Percentiles rank a stretch among this genome's conserved stretches.
These are phyloP conservation scores for Orbilia javanica DNA, from an alignment of 2,329 filamentous ascomycete genomes.

Conservation along the genomic window DNA sequence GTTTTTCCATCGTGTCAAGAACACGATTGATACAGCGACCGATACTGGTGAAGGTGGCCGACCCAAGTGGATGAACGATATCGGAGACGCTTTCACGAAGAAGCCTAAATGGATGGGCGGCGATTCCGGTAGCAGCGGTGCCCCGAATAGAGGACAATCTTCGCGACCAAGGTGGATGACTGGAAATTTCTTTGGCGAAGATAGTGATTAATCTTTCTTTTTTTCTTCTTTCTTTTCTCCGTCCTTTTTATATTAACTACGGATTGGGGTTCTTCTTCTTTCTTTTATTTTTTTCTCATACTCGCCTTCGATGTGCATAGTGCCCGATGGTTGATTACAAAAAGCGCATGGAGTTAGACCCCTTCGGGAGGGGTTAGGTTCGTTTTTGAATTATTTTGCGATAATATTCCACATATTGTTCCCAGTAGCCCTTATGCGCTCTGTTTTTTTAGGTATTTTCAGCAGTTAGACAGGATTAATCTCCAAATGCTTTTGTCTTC, in stretches of 20 bases:
- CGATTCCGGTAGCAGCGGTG: constrained; percentile 65
- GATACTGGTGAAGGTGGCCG: constrained; percentile 64
- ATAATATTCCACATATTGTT: neutral
- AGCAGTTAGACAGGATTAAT: neutral
- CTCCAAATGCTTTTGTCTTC: constrained; percentile 11
- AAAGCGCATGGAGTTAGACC: constrained; percentile 33
- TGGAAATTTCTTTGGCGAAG: constrained; percentile 55
- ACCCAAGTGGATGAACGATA: constrained; percentile 83
- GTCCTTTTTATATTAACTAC: too few relatives aligned
- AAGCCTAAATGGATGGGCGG: constrained; percentile 85
- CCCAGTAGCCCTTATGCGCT: neutral
- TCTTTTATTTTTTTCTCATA: neutral
- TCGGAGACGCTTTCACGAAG: constrained; percentile 75
- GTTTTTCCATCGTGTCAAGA: constrained; percentile 86
- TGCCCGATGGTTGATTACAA: constrained; percentile 20
- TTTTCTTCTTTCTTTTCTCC: neutral
- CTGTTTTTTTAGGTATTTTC: neutral
- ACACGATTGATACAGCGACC: constrained; percentile 87
- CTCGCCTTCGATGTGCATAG: constrained; percentile 2
- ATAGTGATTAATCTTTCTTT: constrained; percentile 42
- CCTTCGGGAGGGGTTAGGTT: constrained; percentile 7
- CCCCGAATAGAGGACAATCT: constrained; percentile 4
- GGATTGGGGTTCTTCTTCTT: constrained; percentile 5
- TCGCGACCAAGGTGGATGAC: constrained; percentile 58
- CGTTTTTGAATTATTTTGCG: neutral